These are phyloP conservation scores for Annulohypoxylon truncatum DNA, from an alignment of 2,329 filamentous ascomycete genomes.

Conservation along the genomic window DNA sequence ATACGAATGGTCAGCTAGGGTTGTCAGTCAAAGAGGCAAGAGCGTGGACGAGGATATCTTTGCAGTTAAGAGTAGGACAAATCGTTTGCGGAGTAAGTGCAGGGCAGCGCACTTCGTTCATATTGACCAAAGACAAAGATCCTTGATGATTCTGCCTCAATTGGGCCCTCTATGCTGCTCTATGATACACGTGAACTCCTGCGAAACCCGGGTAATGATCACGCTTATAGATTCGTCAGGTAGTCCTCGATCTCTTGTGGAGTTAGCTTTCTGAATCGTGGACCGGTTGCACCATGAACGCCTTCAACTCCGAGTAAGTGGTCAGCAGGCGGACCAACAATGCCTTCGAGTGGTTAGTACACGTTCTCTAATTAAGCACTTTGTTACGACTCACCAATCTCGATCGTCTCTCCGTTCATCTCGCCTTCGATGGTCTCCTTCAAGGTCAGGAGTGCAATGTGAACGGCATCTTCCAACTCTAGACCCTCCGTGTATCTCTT, in stretches of 20 bases:
- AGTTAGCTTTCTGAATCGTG: slow-evolving; percentile 92
- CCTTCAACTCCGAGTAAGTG: slow-evolving; percentile 92
- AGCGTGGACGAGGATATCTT: slow-evolving; percentile 54
- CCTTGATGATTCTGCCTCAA: slow-evolving; percentile 48
- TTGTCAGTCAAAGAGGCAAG: slow-evolving; percentile 46
- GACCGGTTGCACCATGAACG: slow-evolving; percentile 84
- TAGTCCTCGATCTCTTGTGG: slow-evolving; percentile 99
- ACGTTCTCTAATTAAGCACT: not conserved
- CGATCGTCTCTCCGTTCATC: slow-evolving; percentile 98
- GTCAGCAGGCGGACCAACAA: slow-evolving; percentile 93
- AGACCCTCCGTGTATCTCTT: slow-evolving; percentile 98
- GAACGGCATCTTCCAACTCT: slow-evolving; percentile 97
- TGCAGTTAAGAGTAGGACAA: slow-evolving; percentile 46
- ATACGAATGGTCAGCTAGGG: slow-evolving; percentile 70
- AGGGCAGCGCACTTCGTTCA: slow-evolving; percentile 62
- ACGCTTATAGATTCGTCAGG: slow-evolving; percentile 89
- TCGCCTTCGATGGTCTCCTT: slow-evolving; percentile 99
- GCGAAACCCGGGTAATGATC: slow-evolving; percentile 42
- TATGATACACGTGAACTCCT: slow-evolving; percentile 59
- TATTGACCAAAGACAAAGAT: slow-evolving; percentile 52
- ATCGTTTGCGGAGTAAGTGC: slow-evolving; percentile 58
- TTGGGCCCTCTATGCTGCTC: slow-evolving; percentile 57
- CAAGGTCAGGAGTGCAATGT: slow-evolving; percentile 95
- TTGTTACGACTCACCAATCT: slow-evolving; percentile 77
- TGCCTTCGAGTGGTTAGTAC: slow-evolving; percentile 68